Evolutionary conservation across 768 basidiomycete species (phyloP).

Genomic region (Lanmaoa rubissima): DNA sequence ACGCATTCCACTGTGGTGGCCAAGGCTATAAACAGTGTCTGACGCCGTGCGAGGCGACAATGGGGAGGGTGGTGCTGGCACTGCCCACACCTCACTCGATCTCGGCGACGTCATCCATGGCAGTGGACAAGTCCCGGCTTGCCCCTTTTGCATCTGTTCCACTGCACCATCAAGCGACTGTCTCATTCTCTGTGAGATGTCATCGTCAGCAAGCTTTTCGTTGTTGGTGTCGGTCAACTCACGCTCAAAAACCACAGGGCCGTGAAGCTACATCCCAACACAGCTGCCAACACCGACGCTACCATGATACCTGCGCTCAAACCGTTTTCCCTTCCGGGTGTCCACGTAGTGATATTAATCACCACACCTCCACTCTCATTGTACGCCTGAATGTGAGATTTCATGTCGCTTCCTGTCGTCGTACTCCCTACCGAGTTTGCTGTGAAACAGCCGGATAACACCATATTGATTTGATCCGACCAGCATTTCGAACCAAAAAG

Average conservation of each 20-base stretch:
- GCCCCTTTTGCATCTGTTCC: not conserved
- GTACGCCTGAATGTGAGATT: not conserved
- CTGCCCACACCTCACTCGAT: not conserved
- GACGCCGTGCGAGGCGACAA: conserved; percentile 4
- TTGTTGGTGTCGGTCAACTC: conserved; percentile 27
- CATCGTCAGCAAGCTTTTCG: conserved; percentile 3
- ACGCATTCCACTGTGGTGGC: not conserved
- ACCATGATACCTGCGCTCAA: conserved; percentile 67
- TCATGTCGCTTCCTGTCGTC: not conserved
- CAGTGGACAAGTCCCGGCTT: not conserved
- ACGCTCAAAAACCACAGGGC: conserved; percentile 76
- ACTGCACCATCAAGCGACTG: not conserved
- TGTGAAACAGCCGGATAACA: conserved; percentile 2
- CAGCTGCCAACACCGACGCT: conserved; percentile 67
- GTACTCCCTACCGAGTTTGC: not conserved
- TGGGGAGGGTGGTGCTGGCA: conserved; percentile 6
- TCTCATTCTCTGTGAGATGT: conserved; percentile 4
- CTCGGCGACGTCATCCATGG: not conserved
- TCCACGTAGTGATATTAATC: conserved; percentile 9
- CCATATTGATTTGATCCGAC: conserved; percentile 6
- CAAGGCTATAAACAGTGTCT: conserved; percentile 4
- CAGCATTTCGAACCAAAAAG: not conserved
- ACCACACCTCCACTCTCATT: conserved; percentile 4
- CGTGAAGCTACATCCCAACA: conserved; percentile 55
- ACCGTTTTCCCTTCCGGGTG: not conserved